Base-by-base conservation (phyloP, 441 rosid genomes). In the Dalechampia spathulata region DNA sequence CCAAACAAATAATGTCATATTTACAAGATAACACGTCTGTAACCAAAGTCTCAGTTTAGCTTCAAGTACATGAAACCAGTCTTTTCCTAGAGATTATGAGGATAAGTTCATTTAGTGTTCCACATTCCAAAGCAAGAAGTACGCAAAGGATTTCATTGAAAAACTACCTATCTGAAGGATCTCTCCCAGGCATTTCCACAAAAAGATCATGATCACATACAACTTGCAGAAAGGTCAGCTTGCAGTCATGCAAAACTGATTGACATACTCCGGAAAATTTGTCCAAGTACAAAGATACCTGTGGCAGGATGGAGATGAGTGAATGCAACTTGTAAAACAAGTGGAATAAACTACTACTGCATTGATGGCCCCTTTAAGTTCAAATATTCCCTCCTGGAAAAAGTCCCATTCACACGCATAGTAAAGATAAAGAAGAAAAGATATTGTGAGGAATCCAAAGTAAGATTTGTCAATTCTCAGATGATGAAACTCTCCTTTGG, bases 121-220 rank as follows among this genome's bases (percentile, higher is more conserved):
- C 6, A 20, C 20, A 34, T 45, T 45, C 13, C 14, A 36, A 36
- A 57, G 22, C 25, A 23, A 37, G 1, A n/a, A 37, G 23, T 49
- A 37, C 13, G 19, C 21, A 14, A 49, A 69, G 43, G 28, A 44
- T 63, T 68, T 46, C 37, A 32, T 40, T 16, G 62, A 62, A 37
- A 19, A 49, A 49, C 53, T 75, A 94, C 99, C 99, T 84, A 64
- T 94, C 99, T 47, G 99, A 94, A 73, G 99, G 98, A 72, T 94
- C 97, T 77, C 96, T 84, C 58, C 99, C 98, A 1, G 98, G 98
- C 98, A 94, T 90, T 82, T 94, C 99, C 54, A 90, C 99, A 68
- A 82, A 94, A 74, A 94, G 98, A 70, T 94, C 99, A 67, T 94
- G 99, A 75, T 90, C 99, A 36, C 96, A 90, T 66, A 90, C 66